phyloP scores from a whole-genome alignment of 2,329 filamentous ascomycete genomes.

The Phialocephala sp. region DNA sequence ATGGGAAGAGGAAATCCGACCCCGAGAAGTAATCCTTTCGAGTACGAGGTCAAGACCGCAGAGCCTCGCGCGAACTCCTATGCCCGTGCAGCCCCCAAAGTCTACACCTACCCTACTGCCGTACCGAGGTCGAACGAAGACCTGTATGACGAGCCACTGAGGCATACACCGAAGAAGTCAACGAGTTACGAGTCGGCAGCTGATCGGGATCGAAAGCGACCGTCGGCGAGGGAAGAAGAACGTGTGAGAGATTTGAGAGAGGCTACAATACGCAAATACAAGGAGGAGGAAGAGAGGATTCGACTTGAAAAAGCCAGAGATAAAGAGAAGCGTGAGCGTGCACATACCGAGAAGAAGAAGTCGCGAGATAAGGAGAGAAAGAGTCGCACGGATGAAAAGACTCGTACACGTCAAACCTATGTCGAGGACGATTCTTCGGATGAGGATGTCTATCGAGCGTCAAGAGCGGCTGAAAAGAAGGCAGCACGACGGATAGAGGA shows the following conservation, averaged over 20 bases:
- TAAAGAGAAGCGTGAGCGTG: constrained; percentile 35
- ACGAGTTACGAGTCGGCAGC: constrained; percentile 49
- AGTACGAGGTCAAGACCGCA: constrained; percentile 54
- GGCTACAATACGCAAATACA: constrained; percentile 36
- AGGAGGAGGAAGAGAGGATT: too few species aligned
- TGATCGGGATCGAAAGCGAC: constrained; percentile 38
- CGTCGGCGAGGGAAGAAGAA: constrained; percentile 39
- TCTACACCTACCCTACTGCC: constrained; percentile 34
- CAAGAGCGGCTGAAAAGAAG: constrained; percentile 29
- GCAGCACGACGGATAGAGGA: constrained; percentile 34
- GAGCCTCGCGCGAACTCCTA: constrained; percentile 54
- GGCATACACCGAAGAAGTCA: constrained; percentile 50
- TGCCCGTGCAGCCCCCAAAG: constrained; percentile 41
- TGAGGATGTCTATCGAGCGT: constrained; percentile 17
- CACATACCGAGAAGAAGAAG: constrained; percentile 42
- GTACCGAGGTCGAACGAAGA: constrained; percentile 53
- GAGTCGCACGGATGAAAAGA: constrained; percentile 43
- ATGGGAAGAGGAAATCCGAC: constrained; percentile 49
- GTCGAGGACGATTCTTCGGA: constrained; percentile 40
- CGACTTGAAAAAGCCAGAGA: constrained; percentile 32
- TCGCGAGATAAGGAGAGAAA: constrained; percentile 48
- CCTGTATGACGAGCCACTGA: constrained; percentile 52
- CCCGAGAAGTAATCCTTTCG: constrained; percentile 51
- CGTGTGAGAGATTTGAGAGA: constrained; percentile 38
- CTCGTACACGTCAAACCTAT: constrained; percentile 31